Evolutionary conservation across 129 eudicot species (phyloP).

Genomic region (Rutidosis leptorrhynchoides): DNA sequence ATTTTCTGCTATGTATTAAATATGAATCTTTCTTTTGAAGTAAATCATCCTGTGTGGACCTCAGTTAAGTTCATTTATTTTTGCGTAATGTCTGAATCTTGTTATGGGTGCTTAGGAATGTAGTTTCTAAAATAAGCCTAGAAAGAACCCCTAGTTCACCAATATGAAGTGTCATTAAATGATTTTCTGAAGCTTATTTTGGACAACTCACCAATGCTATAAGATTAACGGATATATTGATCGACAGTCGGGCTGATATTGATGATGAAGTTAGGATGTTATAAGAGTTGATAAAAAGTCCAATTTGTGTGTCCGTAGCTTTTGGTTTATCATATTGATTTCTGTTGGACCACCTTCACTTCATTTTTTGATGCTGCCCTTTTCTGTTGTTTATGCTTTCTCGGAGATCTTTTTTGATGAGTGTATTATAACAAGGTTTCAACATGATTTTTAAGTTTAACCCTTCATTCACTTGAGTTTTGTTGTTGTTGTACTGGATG

Average conservation of each 20-base stretch:
- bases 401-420: conserved; percentile 7
- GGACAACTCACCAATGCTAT: background rate
- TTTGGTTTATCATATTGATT: background rate
- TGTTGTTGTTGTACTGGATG: background rate
- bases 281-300: conserved; percentile 15
- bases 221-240: background rate
- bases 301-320: background rate
- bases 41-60: too few relatives aligned
- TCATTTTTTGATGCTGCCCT: background rate
- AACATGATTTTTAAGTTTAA: background rate
- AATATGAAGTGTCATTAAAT: conserved; percentile 1
- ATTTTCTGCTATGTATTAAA: too few relatives aligned
- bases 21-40: too few relatives aligned
- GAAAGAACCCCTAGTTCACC: too few relatives aligned
- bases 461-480: too few relatives aligned
- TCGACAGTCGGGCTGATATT: background rate
- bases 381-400: conserved; percentile 21
- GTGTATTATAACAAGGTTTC: conserved; percentile 16
- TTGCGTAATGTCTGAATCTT: too few relatives aligned
- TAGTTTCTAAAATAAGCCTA: too few relatives aligned
- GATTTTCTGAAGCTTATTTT: conserved; percentile 14
- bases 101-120: too few relatives aligned
- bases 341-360: background rate
- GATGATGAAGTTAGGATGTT: conserved; percentile 2
- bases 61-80: too few relatives aligned